Percentiles rank a stretch among this genome's conserved stretches.
Conservation (phyloP, 139 green algal species). For the Chlamydomonas schloesseri region DNA sequence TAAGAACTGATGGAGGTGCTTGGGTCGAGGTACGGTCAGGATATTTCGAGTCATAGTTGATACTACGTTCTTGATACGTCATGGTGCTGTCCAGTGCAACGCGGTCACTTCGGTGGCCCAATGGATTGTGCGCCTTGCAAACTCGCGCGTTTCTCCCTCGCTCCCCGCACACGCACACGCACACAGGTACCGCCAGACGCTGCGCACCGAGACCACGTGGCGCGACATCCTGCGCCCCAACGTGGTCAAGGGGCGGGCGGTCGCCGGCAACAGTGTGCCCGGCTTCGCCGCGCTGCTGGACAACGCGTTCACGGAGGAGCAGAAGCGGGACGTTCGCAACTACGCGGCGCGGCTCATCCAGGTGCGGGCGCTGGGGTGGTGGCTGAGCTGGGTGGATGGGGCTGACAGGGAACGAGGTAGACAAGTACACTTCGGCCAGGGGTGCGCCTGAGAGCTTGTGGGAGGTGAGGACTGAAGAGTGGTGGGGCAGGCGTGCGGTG, state of each 20-base stretch:
- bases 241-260: not conserved
- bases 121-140: too few species aligned
- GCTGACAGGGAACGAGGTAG: too few species aligned
- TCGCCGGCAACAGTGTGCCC: not conserved
- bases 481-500: too few species aligned
- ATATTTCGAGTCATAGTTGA: not conserved
- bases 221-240: slow-evolving; percentile 38
- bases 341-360: slow-evolving; percentile 27
- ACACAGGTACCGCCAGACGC: not conserved
- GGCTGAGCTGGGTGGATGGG: too few species aligned
- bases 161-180: too few species aligned
- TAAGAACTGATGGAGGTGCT: not conserved
- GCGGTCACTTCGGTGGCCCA: too few species aligned
- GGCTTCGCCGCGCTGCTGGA: slow-evolving; percentile 10
- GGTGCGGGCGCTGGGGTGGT: not conserved
- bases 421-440: too few species aligned
- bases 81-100: too few species aligned
- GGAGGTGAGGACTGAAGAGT: too few species aligned
- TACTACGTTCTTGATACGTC: too few species aligned
- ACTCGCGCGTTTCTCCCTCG: too few species aligned
- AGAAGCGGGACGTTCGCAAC: slow-evolving; percentile 15
- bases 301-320: slow-evolving; percentile 35
- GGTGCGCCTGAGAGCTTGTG: not conserved
- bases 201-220: slow-evolving; percentile 24
- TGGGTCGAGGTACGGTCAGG: not conserved